These are phyloP conservation scores for Guyanaporus albipodus DNA, from an alignment of 768 basidiomycete genomes.

Conservation along the genomic window DNA sequence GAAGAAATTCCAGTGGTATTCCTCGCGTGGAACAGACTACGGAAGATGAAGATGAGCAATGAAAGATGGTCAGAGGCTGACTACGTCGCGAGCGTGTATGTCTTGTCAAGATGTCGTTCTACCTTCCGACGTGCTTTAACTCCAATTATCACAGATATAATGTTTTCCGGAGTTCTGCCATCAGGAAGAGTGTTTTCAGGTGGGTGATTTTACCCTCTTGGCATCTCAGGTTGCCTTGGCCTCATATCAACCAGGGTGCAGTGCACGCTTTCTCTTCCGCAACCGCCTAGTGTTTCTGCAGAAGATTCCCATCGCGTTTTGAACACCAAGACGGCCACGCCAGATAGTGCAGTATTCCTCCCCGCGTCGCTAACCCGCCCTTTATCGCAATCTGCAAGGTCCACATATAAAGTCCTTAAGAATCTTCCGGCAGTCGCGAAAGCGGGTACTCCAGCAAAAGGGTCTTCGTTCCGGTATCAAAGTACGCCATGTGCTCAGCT, in stretches of 20 bases:
- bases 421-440: constrained; percentile 35
- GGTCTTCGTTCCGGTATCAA: constrained; percentile 49
- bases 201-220: constrained; percentile 19
- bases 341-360: constrained; percentile 49
- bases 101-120: neutral
- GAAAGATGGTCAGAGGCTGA: constrained; percentile 54
- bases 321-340: constrained; percentile 44
- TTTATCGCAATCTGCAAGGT: constrained; percentile 42
- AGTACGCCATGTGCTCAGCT: constrained; percentile 46
- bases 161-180: constrained; percentile 43
- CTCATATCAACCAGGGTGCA: constrained; percentile 38
- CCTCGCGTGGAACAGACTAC: constrained; percentile 43
- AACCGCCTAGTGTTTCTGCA: constrained; percentile 33
- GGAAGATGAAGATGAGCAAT: constrained; percentile 40
- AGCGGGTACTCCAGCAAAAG: constrained; percentile 36
- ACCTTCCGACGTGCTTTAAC: neutral
- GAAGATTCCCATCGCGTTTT: constrained; percentile 37
- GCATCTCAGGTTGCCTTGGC: neutral
- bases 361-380: constrained; percentile 35
- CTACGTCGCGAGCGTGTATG: constrained; percentile 52
- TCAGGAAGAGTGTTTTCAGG: constrained; percentile 42
- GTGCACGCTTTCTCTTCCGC: constrained; percentile 45
- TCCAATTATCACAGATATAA: constrained; percentile 38
- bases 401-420: constrained; percentile 47
- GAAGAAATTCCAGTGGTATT: constrained; percentile 41